These are phyloP conservation scores for Fusarium denticulatum DNA, from an alignment of 2,329 filamentous ascomycete species.

Conservation along the genomic window DNA sequence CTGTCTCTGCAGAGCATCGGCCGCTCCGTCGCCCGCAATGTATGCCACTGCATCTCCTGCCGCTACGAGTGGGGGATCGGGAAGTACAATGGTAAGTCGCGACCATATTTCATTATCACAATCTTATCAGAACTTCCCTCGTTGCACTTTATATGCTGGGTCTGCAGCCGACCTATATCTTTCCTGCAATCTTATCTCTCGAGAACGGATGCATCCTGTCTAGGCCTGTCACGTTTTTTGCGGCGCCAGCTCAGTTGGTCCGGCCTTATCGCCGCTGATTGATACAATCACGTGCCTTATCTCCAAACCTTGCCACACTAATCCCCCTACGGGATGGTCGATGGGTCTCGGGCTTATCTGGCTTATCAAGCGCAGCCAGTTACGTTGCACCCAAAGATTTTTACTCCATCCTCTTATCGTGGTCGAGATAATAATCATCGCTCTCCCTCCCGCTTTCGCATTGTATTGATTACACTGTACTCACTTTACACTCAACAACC, in stretches of 20 bases:
- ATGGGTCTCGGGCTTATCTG: conserved; percentile 44
- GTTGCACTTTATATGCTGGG: conserved; percentile 10
- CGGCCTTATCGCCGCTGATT: conserved; percentile 35
- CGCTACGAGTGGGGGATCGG: conserved; percentile 52
- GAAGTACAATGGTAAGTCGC: conserved; percentile 53
- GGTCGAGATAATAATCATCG: conserved; percentile 50
- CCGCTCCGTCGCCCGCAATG: conserved; percentile 37
- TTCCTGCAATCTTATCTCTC: conserved; percentile 20
- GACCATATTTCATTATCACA: conserved; percentile 14
- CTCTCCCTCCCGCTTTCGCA: conserved; percentile 41
- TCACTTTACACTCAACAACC: conserved; percentile 46
- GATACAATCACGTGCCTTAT: conserved; percentile 48
- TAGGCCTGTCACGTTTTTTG: conserved; percentile 6
- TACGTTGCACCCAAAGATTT: conserved; percentile 47
- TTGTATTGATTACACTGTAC: conserved; percentile 16
- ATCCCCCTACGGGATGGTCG: conserved; percentile 23
- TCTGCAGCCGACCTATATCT: not conserved
- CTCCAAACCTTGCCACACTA: conserved; percentile 36
- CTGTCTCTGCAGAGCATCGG: conserved; percentile 29
- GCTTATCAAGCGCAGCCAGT: conserved; percentile 49
- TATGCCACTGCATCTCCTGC: conserved; percentile 51
- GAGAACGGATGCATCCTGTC: conserved; percentile 9
- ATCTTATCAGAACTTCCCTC: conserved; percentile 6
- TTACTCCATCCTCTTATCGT: conserved; percentile 53
- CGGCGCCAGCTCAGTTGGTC: not conserved